Evolutionary conservation across 192 early-diverging fungal species (phyloP).

Genomic region (Entomortierella beljakovae): DNA sequence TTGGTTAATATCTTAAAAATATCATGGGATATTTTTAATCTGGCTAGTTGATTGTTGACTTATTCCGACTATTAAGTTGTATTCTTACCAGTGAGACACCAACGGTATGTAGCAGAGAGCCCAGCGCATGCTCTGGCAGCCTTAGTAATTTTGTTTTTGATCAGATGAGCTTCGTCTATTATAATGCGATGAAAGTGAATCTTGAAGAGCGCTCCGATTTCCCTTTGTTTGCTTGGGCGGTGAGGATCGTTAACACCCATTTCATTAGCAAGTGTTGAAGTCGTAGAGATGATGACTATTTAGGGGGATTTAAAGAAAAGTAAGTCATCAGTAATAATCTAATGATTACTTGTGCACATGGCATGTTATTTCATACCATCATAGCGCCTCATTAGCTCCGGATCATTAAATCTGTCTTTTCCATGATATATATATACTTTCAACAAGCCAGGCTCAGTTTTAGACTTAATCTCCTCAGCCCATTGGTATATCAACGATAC

Average conservation of each 20-base stretch:
- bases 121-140: constrained; percentile 57
- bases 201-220: constrained; percentile 46
- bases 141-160: constrained; percentile 67
- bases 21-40: background rate
- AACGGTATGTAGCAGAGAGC: constrained; percentile 63
- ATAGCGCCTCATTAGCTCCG: constrained; percentile 52
- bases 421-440: constrained; percentile 78
- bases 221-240: constrained; percentile 5
- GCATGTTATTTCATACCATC: constrained; percentile 51
- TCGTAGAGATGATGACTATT: constrained; percentile 66
- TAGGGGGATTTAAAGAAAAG: background rate
- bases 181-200: constrained; percentile 54
- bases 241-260: constrained; percentile 3
- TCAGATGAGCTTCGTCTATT: constrained; percentile 74
- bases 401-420: constrained; percentile 36
- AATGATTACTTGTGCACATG: too few species aligned
- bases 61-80: background rate
- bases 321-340: background rate
- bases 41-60: background rate
- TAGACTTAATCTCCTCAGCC: constrained; percentile 72
- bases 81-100: constrained; percentile 74
- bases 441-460: constrained; percentile 61
- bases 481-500: constrained; percentile 79
- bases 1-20: background rate
- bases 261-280: constrained; percentile 47